Evolutionary conservation across 306 rosid species (phyloP).

Genomic region (Astragalus membranaceus): DNA sequence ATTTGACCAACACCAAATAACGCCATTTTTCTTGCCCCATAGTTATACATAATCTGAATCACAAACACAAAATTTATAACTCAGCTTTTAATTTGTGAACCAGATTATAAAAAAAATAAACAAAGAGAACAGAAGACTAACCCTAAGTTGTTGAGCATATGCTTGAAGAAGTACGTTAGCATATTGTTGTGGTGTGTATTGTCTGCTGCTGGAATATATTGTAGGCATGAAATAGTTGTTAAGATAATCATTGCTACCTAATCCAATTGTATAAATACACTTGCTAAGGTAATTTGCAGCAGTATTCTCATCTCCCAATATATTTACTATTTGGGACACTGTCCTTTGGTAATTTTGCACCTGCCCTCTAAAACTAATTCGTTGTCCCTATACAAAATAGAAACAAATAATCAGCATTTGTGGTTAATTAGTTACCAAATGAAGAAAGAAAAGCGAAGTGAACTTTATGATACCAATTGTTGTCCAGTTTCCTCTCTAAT

Average conservation of each 20-base stretch:
- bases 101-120: background rate
- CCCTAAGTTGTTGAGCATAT: constrained; percentile 57
- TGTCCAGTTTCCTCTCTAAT: constrained; percentile 93
- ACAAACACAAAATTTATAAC: background rate
- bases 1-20: constrained; percentile 85
- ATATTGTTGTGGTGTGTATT: constrained; percentile 62
- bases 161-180: constrained; percentile 60
- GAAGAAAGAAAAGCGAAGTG: background rate
- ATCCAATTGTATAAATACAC: constrained; percentile 80
- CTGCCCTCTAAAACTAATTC: constrained; percentile 79
- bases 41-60: constrained; percentile 50
- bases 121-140: constrained; percentile 7
- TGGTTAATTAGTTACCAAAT: background rate
- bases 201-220: constrained; percentile 49
- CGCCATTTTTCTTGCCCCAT: constrained; percentile 86
- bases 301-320: constrained; percentile 48
- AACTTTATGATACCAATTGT: constrained; percentile 50
- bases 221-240: constrained; percentile 95
- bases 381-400: constrained; percentile 53
- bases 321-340: constrained; percentile 59
- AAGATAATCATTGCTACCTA: constrained; percentile 95
- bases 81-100: background rate
- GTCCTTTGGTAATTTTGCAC: constrained; percentile 65
- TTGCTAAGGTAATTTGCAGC: constrained; percentile 58
- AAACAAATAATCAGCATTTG: background rate